Percentiles rank a stretch among this genome's conserved stretches.
These are phyloP conservation scores for Ramicandelaber brevisporus DNA, from an alignment of 192 early-diverging fungal genomes.

Conservation along the genomic window DNA sequence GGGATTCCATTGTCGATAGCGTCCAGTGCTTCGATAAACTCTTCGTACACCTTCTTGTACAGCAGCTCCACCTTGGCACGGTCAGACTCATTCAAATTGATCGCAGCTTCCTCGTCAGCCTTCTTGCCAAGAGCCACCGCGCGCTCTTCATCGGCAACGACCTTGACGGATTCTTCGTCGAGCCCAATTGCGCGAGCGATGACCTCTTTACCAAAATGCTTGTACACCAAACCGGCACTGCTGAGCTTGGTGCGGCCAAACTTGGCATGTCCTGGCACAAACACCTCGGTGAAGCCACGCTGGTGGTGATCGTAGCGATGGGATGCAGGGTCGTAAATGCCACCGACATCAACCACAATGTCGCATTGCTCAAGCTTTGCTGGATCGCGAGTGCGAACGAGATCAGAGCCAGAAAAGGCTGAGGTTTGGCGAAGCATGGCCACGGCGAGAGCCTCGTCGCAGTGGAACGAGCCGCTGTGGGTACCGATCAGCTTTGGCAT, in stretches of 20 bases:
- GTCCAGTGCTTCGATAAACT: constrained; percentile 51
- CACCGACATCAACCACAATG: constrained; percentile 88
- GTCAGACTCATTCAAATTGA: constrained; percentile 6
- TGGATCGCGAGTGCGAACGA: constrained; percentile 68
- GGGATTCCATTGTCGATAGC: constrained; percentile 86
- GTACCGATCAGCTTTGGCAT: constrained; percentile 57
- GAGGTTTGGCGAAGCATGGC: constrained; percentile 47
- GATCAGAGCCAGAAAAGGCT: constrained; percentile 29
- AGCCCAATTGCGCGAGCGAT: no score
- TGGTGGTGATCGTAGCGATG: constrained; percentile 83
- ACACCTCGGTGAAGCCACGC: constrained; percentile 76
- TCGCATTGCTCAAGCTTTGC: constrained; percentile 44
- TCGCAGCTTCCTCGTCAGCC: no score
- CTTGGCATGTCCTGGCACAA: constrained; percentile 34
- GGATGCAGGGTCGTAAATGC: constrained; percentile 52
- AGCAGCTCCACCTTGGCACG: constrained; percentile 35
- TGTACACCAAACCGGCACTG: constrained; percentile 89
- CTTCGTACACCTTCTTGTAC: constrained; percentile 65
- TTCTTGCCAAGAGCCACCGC: no score
- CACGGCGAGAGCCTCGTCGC: constrained; percentile 81
- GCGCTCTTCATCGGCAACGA: no score
- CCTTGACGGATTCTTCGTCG: no score
- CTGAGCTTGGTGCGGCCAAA: constrained; percentile 80
- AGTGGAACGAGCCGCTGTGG: constrained; percentile 63
- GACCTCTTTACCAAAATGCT: constrained; percentile 79